Evolutionary conservation across 2,329 filamentous ascomycete genomes (phyloP).

Genomic region (Aspergillus eucalypticola): DNA sequence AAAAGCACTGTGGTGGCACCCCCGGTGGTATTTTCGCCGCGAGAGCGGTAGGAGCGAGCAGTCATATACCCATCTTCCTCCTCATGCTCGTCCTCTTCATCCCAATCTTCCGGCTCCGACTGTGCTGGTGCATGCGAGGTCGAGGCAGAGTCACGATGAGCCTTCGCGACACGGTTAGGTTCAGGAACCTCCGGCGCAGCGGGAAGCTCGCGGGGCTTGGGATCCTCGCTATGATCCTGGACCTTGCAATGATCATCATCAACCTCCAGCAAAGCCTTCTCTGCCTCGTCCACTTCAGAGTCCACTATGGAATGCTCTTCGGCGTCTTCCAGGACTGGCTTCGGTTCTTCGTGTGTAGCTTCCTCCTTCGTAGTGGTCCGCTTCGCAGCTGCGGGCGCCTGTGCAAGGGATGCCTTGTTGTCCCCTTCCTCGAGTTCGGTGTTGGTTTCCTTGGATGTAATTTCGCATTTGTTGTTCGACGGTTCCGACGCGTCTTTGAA

Average conservation of each 20-base stretch:
- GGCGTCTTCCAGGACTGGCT: slow-evolving; percentile 14
- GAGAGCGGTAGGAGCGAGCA: slow-evolving; percentile 74
- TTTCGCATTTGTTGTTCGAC: slow-evolving; percentile 32
- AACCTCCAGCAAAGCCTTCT: slow-evolving; percentile 26
- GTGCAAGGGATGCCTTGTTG: slow-evolving; percentile 16
- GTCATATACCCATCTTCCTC: slow-evolving; percentile 72
- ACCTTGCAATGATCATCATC: slow-evolving; percentile 31
- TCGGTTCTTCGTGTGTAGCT: slow-evolving; percentile 11
- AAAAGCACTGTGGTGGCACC: slow-evolving; percentile 67
- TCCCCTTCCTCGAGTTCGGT: slow-evolving; percentile 24
- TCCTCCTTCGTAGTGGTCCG: slow-evolving; percentile 16
- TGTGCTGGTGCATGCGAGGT: slow-evolving; percentile 27
- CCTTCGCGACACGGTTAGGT: slow-evolving; percentile 11
- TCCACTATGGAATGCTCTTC: slow-evolving; percentile 24
- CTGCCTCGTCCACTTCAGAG: slow-evolving; percentile 31
- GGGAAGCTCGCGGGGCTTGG: slow-evolving; percentile 10
- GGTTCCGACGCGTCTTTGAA: slow-evolving; percentile 54
- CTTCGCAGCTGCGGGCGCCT: slow-evolving; percentile 16
- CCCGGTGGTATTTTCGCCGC: slow-evolving; percentile 70
- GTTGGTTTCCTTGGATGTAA: slow-evolving; percentile 34
- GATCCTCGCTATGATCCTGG: slow-evolving; percentile 19
- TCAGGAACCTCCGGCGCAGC: slow-evolving; percentile 6
- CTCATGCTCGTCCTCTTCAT: slow-evolving; percentile 74
- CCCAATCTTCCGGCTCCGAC: slow-evolving; percentile 69
- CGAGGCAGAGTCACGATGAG: slow-evolving; percentile 22